Evolutionary conservation across 2,329 filamentous ascomycete genomes (phyloP).

Genomic region (Verticillium nonalfalfae): DNA sequence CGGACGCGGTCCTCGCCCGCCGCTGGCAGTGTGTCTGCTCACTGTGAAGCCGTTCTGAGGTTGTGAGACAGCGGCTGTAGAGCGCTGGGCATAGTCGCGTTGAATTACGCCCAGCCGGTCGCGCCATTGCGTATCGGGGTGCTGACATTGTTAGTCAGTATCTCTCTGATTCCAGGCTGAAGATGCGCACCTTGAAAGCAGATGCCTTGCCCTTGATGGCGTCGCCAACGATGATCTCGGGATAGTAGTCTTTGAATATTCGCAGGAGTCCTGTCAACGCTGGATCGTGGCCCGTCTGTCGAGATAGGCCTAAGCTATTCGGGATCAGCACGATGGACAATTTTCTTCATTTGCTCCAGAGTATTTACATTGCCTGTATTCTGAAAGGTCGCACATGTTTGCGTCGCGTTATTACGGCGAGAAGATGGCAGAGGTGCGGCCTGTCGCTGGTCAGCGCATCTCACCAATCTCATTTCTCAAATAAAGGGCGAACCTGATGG

Average conservation of each 20-base stretch:
- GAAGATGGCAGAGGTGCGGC: slow-evolving; percentile 64
- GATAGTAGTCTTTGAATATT: slow-evolving; percentile 88
- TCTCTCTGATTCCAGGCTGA: too few relatives aligned
- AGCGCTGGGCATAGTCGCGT: slow-evolving; percentile 44
- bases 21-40: slow-evolving; percentile 37
- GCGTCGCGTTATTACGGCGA: slow-evolving; percentile 72
- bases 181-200: slow-evolving; percentile 47
- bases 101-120: slow-evolving; percentile 62
- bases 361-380: slow-evolving; percentile 64
- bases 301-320: slow-evolving; percentile 46
- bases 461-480: too few relatives aligned
- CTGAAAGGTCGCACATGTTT: slow-evolving; percentile 80
- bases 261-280: slow-evolving; percentile 67
- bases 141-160: slow-evolving; percentile 34
- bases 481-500: slow-evolving; percentile 50
- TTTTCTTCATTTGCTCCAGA: neutral
- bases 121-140: slow-evolving; percentile 73
- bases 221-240: slow-evolving; percentile 76
- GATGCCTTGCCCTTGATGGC: slow-evolving; percentile 53
- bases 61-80: slow-evolving; percentile 24
- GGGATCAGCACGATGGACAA: neutral
- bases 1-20: slow-evolving; percentile 31
- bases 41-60: slow-evolving; percentile 56
- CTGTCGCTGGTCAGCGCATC: slow-evolving; percentile 25
- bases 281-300: slow-evolving; percentile 65